Conservation (phyloP, 306 rosid genomes). For the Heteromeles arbutifolia region DNA sequence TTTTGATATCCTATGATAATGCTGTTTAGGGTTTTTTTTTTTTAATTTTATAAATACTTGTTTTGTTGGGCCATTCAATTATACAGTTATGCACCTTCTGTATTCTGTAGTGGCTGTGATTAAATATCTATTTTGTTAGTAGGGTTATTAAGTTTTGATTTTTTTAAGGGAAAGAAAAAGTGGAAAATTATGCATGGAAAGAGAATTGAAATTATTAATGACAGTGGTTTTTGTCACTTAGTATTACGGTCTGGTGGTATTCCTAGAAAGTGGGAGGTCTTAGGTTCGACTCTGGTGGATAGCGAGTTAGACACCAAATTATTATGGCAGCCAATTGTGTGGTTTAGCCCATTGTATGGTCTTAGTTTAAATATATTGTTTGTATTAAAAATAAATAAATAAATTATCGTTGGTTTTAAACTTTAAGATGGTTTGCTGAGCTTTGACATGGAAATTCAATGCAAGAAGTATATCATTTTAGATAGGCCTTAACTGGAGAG, state of each 20-base stretch:
- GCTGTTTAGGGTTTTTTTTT: background rate
- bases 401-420: background rate
- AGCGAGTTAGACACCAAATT: background rate
- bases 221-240: background rate
- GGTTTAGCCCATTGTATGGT: background rate
- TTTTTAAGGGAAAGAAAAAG: background rate
- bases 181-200: background rate
- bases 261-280: background rate
- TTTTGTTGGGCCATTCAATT: background rate
- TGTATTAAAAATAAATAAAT: no score
- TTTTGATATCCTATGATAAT: background rate
- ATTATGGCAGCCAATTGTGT: background rate
- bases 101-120: background rate
- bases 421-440: background rate
- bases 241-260: no score
- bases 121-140: background rate
- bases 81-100: background rate
- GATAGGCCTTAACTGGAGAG: background rate
- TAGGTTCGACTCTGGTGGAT: background rate
- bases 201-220: background rate
- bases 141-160: background rate
- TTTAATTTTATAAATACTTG: background rate
- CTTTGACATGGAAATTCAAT: background rate
- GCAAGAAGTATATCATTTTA: background rate
- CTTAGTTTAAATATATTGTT: no score